Base-by-base conservation (phyloP, 257 asterid genomes). In the Vinca minor region DNA sequence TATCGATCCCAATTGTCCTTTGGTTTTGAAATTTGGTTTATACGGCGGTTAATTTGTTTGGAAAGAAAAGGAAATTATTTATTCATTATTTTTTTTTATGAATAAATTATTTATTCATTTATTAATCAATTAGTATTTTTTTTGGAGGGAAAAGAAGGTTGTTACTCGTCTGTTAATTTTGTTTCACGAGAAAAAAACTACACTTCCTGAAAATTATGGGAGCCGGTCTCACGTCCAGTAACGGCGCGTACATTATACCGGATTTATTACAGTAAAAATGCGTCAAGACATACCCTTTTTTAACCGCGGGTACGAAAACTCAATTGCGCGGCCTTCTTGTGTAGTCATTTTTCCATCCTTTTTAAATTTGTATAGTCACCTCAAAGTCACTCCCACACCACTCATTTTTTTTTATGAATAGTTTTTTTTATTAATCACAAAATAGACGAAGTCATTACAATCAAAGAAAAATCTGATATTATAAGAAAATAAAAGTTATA, bases 361-460 rank as follows among this genome's bases (percentile, higher is more conserved):
- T 54, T 62, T 0, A 64, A 65, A 62, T 72, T 66, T 62, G 29
- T 45, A 55, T 52, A 10, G 73, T 74, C 70, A 65, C 67, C 70
- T 70, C 72, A 59, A 50, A 50, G 39, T 52, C 69, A 26, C 56
- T 46, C 7, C 38, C 38, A 7, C 38, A n/a, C n/a, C n/a, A n/a
- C n/a, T n/a, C n/a, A n/a, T 34, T 34, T 34, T 34, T n/a, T n/a
- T n/a, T n/a, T n/a, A n/a, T n/a, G n/a, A n/a, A n/a, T n/a, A n/a
- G n/a, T n/a, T n/a, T n/a, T n/a, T n/a, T n/a, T n/a, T n/a, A n/a
- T n/a, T n/a, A 38, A 8, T 38, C 42, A 38, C 42, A n/a, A n/a
- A n/a, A n/a, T n/a, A n/a, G n/a, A n/a, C n/a, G n/a, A n/a, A n/a
- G n/a, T n/a, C n/a, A n/a, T n/a, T n/a, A n/a, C n/a, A n/a, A n/a